Evolutionary conservation across 2,329 filamentous ascomycete genomes (phyloP).

Genomic region (Aspergillus unguis): DNA sequence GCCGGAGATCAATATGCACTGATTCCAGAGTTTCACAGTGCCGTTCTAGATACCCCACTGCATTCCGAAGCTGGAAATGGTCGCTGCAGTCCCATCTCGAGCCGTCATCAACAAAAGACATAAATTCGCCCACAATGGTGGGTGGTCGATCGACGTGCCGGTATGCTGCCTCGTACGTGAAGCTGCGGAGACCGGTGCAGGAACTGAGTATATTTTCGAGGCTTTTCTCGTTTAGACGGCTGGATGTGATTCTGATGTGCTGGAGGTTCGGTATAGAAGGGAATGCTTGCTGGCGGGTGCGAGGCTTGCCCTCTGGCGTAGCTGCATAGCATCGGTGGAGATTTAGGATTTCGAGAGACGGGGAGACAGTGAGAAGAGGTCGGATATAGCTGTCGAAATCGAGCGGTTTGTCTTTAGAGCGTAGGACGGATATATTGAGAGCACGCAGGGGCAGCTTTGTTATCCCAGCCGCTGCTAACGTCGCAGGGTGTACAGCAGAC

Average conservation of each 20-base stretch:
- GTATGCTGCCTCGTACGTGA: conserved; percentile 4
- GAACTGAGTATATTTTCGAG: conserved; percentile 4
- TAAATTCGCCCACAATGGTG: too few species aligned
- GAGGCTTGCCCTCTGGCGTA: neutral
- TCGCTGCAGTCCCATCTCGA: neutral
- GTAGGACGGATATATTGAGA: neutral
- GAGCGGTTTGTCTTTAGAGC: too few species aligned
- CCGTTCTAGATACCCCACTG: neutral
- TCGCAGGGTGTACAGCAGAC: neutral
- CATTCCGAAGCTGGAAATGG: neutral
- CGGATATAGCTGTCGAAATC: too few species aligned
- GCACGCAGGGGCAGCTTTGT: neutral
- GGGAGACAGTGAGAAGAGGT: neutral
- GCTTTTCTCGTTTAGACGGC: neutral
- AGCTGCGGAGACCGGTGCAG: conserved; percentile 4
- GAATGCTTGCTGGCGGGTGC: neutral
- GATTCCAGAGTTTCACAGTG: neutral
- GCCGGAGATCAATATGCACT: neutral
- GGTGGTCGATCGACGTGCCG: neutral
- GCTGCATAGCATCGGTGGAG: conserved; percentile 5
- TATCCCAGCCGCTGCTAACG: neutral
- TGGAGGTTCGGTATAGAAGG: conserved; percentile 9
- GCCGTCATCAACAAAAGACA: neutral
- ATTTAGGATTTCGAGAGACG: conserved; percentile 8
- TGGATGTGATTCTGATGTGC: conserved; percentile 5